Evolutionary conservation across 2,329 filamentous ascomycete species (phyloP).

Genomic region (Dothidotthia symphoricarpi): DNA sequence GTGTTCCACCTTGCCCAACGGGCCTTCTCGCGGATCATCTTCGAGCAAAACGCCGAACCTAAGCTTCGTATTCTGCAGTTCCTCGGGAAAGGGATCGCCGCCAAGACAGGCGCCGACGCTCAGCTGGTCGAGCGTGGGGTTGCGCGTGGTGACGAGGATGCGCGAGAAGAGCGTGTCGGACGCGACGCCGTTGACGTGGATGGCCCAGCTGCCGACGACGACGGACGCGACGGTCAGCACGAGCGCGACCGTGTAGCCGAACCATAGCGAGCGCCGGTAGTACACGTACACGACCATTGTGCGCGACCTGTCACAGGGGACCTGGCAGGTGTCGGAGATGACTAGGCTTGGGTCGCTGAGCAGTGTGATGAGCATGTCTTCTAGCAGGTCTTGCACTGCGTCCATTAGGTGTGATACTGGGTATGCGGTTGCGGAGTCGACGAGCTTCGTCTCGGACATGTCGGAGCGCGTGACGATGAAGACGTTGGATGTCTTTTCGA

Average conservation of each 20-base stretch:
- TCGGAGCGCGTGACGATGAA: slow-evolving; percentile 35
- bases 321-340: slow-evolving; percentile 18
- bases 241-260: slow-evolving; percentile 40
- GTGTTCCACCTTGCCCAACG: slow-evolving; percentile 38
- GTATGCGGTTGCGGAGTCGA: slow-evolving; percentile 30
- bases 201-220: slow-evolving; percentile 33
- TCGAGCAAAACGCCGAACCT: slow-evolving; percentile 43
- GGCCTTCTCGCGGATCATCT: slow-evolving; percentile 34
- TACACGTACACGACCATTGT: slow-evolving; percentile 34
- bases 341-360: slow-evolving; percentile 36
- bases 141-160: slow-evolving; percentile 41
- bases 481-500: slow-evolving; percentile 18
- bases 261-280: slow-evolving; percentile 32
- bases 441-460: slow-evolving; percentile 36
- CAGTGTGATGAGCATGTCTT: slow-evolving; percentile 41
- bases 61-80: slow-evolving; percentile 39
- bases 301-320: slow-evolving; percentile 30
- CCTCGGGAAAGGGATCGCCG: slow-evolving; percentile 43
- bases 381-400: slow-evolving; percentile 33
- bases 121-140: slow-evolving; percentile 40
- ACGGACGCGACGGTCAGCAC: slow-evolving; percentile 29
- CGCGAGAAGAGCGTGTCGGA: slow-evolving; percentile 39
- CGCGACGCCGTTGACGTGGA: slow-evolving; percentile 38
- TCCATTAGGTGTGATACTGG: slow-evolving; percentile 29
- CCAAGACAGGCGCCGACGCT: slow-evolving; percentile 44